Evolutionary conservation across 148 eudicot genomes (phyloP), one percentile per base, ranked within the genome.

Genomic region (Pharnaceum exiguum): DNA sequence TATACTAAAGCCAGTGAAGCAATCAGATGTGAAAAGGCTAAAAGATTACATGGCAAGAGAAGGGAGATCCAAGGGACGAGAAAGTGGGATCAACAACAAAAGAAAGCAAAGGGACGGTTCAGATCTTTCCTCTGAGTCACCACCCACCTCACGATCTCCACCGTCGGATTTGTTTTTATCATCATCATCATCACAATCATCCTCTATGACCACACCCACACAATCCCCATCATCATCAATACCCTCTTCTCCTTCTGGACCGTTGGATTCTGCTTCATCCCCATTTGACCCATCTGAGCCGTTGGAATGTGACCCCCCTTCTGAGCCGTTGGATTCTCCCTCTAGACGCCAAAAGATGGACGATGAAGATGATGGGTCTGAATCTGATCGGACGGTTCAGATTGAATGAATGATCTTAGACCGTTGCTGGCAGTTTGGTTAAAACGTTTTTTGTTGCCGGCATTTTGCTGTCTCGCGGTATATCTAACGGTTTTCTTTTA

Each of bases 1-100:
- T 51, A 75, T 88, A 28, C 75, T 88, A 46, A 84, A 88, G 50
- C 89, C 96, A 5, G 96, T 85, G 51, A 82, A 85, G 67, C 59
- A 82, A 43, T 60, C 91, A 0, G 96, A 88, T 53, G 93, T 88
- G 22, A 78, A 80, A 38, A 75, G 91, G 1, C 66, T 88, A n/a
- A 85, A 73, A 45, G 73, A 73, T 21, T 76, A 77, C 75, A 78
- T 88, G 96, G 74, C 63, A 35, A 76, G 80, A 15, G 82, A 78
- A 15, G 96, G 77, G 1, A 37, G 55, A 65, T 25, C 57, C 12
- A 26, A 42, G 36, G 33, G 50, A 1, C 24, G 75, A 49, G 64
- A 68, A 2, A 55, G 40, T 4, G 75, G 77, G n/a, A 18, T 64
- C 2, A 81, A 81, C 78, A 81, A 81, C 78, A 82, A 87, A 62